Evolutionary conservation across 2,329 filamentous ascomycete species (phyloP).

Genomic region (Scolecobasidium constrictum): DNA sequence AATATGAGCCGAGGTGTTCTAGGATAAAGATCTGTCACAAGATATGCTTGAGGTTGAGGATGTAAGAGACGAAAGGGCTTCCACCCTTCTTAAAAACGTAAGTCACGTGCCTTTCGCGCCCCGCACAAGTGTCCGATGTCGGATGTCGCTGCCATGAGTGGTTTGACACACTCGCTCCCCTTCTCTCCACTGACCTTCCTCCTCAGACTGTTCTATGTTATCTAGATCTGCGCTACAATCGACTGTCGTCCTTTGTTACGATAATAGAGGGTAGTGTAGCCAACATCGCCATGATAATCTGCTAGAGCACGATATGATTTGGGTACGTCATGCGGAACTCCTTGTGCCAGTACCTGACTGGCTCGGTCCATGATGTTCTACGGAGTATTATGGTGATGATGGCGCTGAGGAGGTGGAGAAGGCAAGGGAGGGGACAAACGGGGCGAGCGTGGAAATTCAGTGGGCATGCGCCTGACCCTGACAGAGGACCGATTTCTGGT

Average conservation of each 20-base stretch:
- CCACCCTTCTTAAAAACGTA: too few species aligned
- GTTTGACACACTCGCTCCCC: too few species aligned
- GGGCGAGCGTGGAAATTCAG: background rate
- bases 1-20: too few species aligned
- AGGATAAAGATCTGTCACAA: too few species aligned
- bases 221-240: conserved; percentile 14
- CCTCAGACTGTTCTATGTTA: too few species aligned
- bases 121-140: too few species aligned
- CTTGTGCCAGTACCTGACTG: conserved; percentile 11
- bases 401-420: background rate
- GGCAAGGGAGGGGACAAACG: background rate
- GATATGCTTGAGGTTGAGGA: too few species aligned
- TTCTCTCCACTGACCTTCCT: too few species aligned
- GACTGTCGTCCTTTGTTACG: conserved; percentile 17
- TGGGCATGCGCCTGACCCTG: background rate
- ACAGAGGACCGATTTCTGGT: background rate
- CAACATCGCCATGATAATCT: conserved; percentile 14
- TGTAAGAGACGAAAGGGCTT: too few species aligned
- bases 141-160: too few species aligned
- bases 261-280: conserved; percentile 13
- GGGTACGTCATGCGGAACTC: conserved; percentile 2
- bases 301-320: conserved; percentile 12
- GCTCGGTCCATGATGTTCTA: conserved; percentile 11
- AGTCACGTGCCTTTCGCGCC: too few species aligned
- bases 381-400: too few species aligned